phyloP scores from a whole-genome alignment of 768 basidiomycete genomes.

The Psilocybe subaeruginosa region DNA sequence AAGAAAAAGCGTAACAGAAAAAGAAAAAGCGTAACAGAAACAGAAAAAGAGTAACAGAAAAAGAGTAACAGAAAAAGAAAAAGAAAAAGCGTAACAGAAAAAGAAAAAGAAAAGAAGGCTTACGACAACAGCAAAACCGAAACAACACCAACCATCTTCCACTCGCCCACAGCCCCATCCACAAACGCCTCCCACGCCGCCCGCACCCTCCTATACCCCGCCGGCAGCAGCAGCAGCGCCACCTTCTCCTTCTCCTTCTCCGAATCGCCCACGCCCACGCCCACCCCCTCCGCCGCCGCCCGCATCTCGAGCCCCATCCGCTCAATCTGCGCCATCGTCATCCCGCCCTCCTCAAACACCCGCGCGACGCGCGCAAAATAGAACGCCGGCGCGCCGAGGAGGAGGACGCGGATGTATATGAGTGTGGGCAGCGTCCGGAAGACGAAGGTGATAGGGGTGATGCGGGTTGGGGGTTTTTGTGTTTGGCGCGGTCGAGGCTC shows the following conservation, averaged over 20 bases:
- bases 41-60: slow-evolving; percentile 19
- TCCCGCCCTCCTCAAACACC: slow-evolving; percentile 65
- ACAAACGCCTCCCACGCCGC: slow-evolving; percentile 30
- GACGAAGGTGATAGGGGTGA: no score
- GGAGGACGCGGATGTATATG: slow-evolving; percentile 33
- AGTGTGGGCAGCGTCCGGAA: no score
- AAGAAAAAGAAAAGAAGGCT: background rate
- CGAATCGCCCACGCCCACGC: slow-evolving; percentile 8
- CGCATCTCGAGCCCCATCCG: slow-evolving; percentile 38
- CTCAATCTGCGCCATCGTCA: slow-evolving; percentile 59
- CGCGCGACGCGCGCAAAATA: slow-evolving; percentile 70
- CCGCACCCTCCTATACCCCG: slow-evolving; percentile 21
- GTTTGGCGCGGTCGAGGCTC: no score
- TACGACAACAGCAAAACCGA: slow-evolving; percentile 30
- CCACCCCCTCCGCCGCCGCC: background rate
- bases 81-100: background rate
- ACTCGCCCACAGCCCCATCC: slow-evolving; percentile 30
- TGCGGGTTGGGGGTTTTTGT: no score
- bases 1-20: slow-evolving; percentile 18
- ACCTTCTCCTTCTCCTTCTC: background rate
- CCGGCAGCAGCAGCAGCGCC: slow-evolving; percentile 3
- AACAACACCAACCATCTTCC: slow-evolving; percentile 33
- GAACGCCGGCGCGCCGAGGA: slow-evolving; percentile 61
- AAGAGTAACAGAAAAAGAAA: background rate
- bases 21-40: slow-evolving; percentile 17